These are phyloP conservation scores for Boletus vermiculosoides DNA, from an alignment of 768 basidiomycete species.

Conservation along the genomic window DNA sequence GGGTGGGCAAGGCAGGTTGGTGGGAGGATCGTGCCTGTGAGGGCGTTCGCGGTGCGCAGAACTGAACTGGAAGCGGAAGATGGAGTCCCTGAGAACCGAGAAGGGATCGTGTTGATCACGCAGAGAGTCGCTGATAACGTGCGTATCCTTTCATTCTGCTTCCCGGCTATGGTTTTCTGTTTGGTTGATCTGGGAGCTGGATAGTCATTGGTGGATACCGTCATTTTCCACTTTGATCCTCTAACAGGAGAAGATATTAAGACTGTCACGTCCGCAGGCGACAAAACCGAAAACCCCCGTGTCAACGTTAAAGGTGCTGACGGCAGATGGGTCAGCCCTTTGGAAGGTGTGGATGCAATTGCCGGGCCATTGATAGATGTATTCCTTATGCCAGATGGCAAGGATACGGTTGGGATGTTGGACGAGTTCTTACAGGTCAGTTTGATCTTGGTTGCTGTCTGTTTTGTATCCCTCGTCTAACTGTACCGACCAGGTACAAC, in stretches of 20 bases:
- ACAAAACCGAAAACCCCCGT: background rate
- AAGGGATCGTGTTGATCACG: conserved; percentile 62
- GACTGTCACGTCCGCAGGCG: conserved; percentile 22
- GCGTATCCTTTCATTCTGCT: conserved; percentile 22
- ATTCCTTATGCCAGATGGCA: conserved; percentile 47
- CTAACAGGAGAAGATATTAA: conserved; percentile 68
- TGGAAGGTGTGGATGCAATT: conserved; percentile 63
- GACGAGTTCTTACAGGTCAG: conserved; percentile 77
- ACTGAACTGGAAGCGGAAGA: conserved; percentile 25
- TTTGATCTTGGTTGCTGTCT: background rate
- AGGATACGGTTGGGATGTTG: conserved; percentile 59
- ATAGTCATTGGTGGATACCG: conserved; percentile 65
- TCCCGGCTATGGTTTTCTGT: background rate
- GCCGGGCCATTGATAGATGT: conserved; percentile 58
- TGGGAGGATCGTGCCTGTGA: conserved; percentile 55
- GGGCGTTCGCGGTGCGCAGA: conserved; percentile 51
- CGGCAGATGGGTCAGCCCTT: conserved; percentile 31
- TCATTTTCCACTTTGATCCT: conserved; percentile 74
- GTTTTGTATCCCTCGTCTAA: background rate
- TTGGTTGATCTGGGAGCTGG: conserved; percentile 7
- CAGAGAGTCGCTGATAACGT: conserved; percentile 66
- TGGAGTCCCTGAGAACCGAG: conserved; percentile 8
- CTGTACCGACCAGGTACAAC: conserved; percentile 44
- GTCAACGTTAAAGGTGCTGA: conserved; percentile 1
- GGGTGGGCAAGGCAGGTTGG: conserved; percentile 63